Percentiles rank a stretch among this genome's conserved stretches.
These are phyloP conservation scores for Codiaeum variegatum DNA, from an alignment of 441 rosid species.

Conservation along the genomic window DNA sequence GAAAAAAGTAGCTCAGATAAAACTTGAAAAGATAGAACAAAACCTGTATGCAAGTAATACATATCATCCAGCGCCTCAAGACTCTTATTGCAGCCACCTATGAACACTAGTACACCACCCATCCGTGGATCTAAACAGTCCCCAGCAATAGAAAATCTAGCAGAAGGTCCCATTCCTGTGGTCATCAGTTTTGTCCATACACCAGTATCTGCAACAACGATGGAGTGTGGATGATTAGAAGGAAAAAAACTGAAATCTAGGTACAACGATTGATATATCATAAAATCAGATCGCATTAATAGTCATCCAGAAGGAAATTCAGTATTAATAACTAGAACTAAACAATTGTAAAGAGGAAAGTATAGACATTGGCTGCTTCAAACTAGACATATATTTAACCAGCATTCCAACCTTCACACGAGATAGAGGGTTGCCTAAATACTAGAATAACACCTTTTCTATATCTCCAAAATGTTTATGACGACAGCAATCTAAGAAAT, in stretches of 20 bases:
- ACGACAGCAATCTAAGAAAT: background rate
- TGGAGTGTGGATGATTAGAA: conserved; percentile 11
- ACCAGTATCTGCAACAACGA: conserved; percentile 55
- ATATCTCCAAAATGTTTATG: background rate
- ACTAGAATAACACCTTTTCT: background rate
- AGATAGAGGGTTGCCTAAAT: background rate
- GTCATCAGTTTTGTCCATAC: conserved; percentile 75
- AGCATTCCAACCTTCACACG: background rate
- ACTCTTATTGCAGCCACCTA: conserved; percentile 92
- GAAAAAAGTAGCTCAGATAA: conserved; percentile 16
- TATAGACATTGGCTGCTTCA: background rate
- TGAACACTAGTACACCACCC: conserved; percentile 66
- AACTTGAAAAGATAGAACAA: conserved; percentile 15
- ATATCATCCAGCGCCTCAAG: conserved; percentile 94
- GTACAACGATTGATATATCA: conserved; percentile 1
- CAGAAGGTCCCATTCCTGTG: conserved; percentile 74
- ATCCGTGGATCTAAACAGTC: conserved; percentile 81
- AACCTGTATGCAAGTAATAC: conserved; percentile 89
- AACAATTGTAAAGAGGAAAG: background rate
- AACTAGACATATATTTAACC: background rate
- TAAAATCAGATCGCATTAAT: conserved; percentile 9
- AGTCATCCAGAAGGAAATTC: conserved; percentile 7
- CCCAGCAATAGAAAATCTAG: conserved; percentile 88
- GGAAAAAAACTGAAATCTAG: background rate
- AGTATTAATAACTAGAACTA: conserved; percentile 3